Conservation (phyloP, 352 stramenopile species). For the Phytophthora brassicae region DNA sequence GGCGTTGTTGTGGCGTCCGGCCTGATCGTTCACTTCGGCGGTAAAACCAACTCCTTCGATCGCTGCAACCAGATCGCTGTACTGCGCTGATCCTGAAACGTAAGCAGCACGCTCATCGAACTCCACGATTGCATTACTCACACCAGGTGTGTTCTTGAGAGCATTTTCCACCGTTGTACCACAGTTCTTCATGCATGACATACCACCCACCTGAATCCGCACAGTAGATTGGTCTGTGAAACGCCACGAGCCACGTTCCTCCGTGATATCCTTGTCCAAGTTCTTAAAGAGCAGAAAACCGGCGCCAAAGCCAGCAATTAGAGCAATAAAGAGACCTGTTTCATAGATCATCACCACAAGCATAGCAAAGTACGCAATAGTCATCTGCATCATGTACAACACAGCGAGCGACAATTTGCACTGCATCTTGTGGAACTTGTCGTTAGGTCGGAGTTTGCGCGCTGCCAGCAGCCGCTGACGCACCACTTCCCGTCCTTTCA, state of each 20-base stretch:
- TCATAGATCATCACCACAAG: constrained; percentile 86
- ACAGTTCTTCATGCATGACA: constrained; percentile 96
- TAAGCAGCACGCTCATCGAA: constrained; percentile 78
- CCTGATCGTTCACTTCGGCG: constrained; percentile 46
- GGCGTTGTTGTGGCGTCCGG: constrained; percentile 15
- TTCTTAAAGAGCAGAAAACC: constrained; percentile 80
- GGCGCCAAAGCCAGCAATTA: constrained; percentile 68
- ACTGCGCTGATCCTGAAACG: constrained; percentile 59
- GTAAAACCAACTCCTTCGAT: constrained; percentile 72
- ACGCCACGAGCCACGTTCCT: constrained; percentile 70
- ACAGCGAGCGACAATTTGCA: constrained; percentile 64
- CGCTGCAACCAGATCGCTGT: constrained; percentile 53
- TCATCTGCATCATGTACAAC: constrained; percentile 84
- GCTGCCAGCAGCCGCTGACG: constrained; percentile 47
- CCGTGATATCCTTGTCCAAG: constrained; percentile 63
- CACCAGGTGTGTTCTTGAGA: constrained; percentile 59
- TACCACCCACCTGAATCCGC: constrained; percentile 81
- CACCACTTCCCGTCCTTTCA: constrained; percentile 53
- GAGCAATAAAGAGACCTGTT: constrained; percentile 67
- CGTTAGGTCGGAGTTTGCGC: constrained; percentile 32
- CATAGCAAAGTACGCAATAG: constrained; percentile 82
- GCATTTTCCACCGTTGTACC: constrained; percentile 90
- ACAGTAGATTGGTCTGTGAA: constrained; percentile 76
- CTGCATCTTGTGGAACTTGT: constrained; percentile 63
- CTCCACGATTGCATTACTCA: constrained; percentile 75